phyloP scores from a whole-genome alignment of 208 protist genomes.

The Spongospora subterranea region DNA sequence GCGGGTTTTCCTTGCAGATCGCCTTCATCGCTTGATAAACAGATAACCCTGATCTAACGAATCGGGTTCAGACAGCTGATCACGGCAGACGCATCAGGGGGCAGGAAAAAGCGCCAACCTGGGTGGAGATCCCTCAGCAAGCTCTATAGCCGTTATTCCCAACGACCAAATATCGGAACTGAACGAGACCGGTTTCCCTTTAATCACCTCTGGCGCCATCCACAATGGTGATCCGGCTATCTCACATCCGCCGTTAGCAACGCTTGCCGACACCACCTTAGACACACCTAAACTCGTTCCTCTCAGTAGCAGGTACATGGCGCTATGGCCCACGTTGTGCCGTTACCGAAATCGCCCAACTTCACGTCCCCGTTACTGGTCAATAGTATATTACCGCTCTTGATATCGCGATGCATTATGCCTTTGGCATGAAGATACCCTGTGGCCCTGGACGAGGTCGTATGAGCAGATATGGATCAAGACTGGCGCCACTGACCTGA shows the following conservation, averaged over 20 bases:
- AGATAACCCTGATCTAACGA: not conserved
- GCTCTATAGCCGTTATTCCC: constrained; percentile 64
- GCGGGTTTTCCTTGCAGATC: constrained; percentile 25
- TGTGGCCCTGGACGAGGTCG: not conserved
- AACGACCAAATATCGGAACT: constrained; percentile 62
- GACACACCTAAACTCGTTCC: too few relatives aligned
- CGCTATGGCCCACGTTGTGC: not conserved
- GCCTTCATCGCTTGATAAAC: constrained; percentile 51
- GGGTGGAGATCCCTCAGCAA: constrained; percentile 61
- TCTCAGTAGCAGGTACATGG: too few relatives aligned
- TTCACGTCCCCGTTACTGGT: constrained; percentile 13
- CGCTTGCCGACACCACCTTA: not conserved
- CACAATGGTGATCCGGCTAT: constrained; percentile 62
- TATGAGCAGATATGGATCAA: not conserved
- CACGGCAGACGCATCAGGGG: too few relatives aligned
- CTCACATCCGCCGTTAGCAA: not conserved
- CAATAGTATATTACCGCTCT: constrained; percentile 51
- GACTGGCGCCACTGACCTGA: not conserved
- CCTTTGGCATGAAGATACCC: constrained; percentile 60
- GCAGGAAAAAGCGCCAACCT: too few relatives aligned
- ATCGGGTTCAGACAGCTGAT: too few relatives aligned
- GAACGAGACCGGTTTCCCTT: constrained; percentile 44
- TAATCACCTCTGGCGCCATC: constrained; percentile 63
- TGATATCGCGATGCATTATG: constrained; percentile 63
- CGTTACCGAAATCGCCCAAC: constrained; percentile 23